Evolutionary conservation across 306 rosid species (phyloP), one percentile per base, ranked within the genome.

Genomic region (Glycine latifolia): DNA sequence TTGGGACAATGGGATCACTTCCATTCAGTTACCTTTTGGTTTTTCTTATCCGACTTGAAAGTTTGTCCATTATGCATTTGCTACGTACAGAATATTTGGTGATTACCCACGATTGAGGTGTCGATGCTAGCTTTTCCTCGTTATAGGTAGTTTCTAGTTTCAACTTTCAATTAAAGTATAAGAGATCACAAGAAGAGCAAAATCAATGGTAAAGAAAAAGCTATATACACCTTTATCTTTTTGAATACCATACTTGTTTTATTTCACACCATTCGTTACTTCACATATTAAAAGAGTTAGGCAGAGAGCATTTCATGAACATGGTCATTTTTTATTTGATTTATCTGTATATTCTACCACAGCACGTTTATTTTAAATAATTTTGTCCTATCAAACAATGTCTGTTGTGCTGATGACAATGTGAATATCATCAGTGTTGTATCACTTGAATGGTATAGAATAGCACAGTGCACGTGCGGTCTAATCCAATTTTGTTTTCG

Each of bases 201-300:
- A 20, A 59, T 17, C 13, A 59, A 59, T 8, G 35, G 65, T 35
- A 65, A 35, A 35, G 48, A 14, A 65, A 65, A 65, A 65, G 68
- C 16, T 43, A 58, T 1, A 13, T 20, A 3, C 1, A 35, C 10
- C 69, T 35, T 62, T 14, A 35, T 35, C 48, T 65, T 35, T 13
- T 35, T 37, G 2, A 13, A 65, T 20, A 65, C 48, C 5, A 65
- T 9, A 3, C 46, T 37, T 37, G 44, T 65, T 65, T 65, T 65
- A 65, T 65, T 37, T 65, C 20, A 37, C 48, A 35, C 48, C 70
- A 35, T 63, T 12, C 16, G 20, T 35, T 63, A 63, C 69, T 33
- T 63, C 69, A 3, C 70, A 65, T 65, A n/a, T 37, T 65, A 12
- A 65, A 35, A 65, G 48, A 37, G 70, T 65, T 65, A 35, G 70